phyloP scores from a whole-genome alignment of 768 basidiomycete genomes.

The Suillus ampliporus region DNA sequence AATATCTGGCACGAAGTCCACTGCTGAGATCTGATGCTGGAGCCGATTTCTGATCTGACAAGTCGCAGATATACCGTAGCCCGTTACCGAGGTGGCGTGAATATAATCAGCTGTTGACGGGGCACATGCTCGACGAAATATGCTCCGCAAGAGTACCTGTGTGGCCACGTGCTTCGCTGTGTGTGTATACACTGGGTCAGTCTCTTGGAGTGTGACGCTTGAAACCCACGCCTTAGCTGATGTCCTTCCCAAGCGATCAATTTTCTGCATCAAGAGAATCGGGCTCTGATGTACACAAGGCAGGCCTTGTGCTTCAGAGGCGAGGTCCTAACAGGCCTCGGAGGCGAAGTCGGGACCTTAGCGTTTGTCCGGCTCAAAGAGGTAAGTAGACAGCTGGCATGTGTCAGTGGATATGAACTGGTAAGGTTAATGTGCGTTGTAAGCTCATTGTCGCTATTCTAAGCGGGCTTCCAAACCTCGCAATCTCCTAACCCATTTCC shows the following conservation, averaged over 20 bases:
- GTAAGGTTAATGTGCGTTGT: conserved; percentile 67
- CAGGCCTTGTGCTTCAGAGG: conserved; percentile 71
- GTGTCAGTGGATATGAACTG: background rate
- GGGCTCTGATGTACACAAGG: conserved; percentile 73
- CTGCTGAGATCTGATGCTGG: background rate
- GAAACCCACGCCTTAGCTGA: conserved; percentile 40
- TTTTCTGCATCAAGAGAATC: too few relatives aligned
- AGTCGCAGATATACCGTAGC: background rate
- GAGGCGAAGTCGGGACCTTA: conserved; percentile 85
- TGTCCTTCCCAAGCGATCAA: conserved; percentile 50
- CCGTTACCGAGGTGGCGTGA: conserved; percentile 45
- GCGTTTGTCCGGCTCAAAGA: conserved; percentile 76
- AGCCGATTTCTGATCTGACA: background rate
- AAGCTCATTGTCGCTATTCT: conserved; percentile 81
- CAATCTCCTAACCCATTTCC: conserved; percentile 41
- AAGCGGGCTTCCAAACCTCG: conserved; percentile 76
- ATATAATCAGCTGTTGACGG: conserved; percentile 55
- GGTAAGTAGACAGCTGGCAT: conserved; percentile 44
- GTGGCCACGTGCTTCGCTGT: conserved; percentile 78
- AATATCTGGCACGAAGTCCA: background rate
- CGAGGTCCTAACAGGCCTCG: conserved; percentile 65
- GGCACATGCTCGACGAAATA: conserved; percentile 71
- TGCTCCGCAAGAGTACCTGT: conserved; percentile 63
- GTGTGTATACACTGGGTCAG: too few relatives aligned
- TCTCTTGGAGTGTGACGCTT: too few relatives aligned